Base-by-base conservation (phyloP, 257 asterid genomes). In the Misopates orontium region DNA sequence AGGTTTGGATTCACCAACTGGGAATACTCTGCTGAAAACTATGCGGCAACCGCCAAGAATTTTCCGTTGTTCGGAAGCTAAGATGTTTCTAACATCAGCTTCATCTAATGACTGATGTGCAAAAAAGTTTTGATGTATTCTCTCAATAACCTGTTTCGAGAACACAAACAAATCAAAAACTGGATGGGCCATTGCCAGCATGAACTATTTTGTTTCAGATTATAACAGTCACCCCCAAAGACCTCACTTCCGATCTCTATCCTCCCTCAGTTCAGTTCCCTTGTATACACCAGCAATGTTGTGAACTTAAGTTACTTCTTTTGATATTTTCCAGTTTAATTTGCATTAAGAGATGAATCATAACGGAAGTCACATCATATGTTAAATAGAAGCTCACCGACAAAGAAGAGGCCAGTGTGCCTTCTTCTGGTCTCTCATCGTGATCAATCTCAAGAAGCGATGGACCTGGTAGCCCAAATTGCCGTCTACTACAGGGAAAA, bases 381-480 rank as follows among this genome's bases (percentile, higher is more conserved):
- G 28, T 44, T 65, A 32, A 70, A 66, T 24, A 60, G 68, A 23
- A 66, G 67, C 96, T 89, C 82, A 93, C 99, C 83, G 89, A 75
- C 73, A 90, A 82, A 74, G 84, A 86, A 71, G 97, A 82, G 24
- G 97, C 97, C 84, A 94, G 75, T 15, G 95, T 94, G 71, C 99
- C 99, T 67, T 86, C 95, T 82, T 94, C 99, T 48, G 95, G 89
- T 74, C 99, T 86, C 86, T 94, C 99, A 62, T 94, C 99, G 56
- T 90, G 97, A 82, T 90, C 97, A 50, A 90, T 90, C 84, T 94
- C 99, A 61, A 94, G 95, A 44, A 94, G 95, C 72, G 99, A 94
- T 49, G 95, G 97, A 56, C 99, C 97, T 17, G 82, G 80, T 54
- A 94, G 89, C 71, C 99, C 99, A 77, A 94, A 94, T 66, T 94